Base-by-base conservation (phyloP, 441 rosid species). In the Euphorbia corollata region DNA sequence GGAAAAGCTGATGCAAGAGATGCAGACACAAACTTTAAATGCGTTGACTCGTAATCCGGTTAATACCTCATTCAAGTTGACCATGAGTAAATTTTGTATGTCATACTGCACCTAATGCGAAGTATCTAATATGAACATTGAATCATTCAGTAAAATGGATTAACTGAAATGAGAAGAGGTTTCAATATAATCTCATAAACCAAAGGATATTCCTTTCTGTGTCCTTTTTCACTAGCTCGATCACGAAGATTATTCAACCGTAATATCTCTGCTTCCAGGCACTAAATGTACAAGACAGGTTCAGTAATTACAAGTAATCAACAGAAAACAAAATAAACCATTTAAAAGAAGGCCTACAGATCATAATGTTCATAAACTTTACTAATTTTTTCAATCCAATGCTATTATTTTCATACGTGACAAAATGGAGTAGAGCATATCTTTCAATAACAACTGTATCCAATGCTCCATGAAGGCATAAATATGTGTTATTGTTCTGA, bases 181-280 rank as follows among this genome's bases (percentile, higher is more conserved):
- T 50, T 61, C 53, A 61, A 11, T 63, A 41, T 30, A 78, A 71
- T 62, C 22, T 68, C 66, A 68, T 78, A 68, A 20, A 84, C 59
- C 70, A 82, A 81, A 96, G 99, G 98, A 92, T 96, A 92, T 92
- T 90, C 92, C 71, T 87, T 85, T 70, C 76, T 61, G 8, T 69
- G 92, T 65, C 94, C 93, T 72, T 83, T 90, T 81, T 92, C 98
- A 74, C 84, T 92, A 69, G 99, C 98, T 80, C 80, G 91, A 79
- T 95, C 98, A 69, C 86, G 83, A 68, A 92, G 97, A 81, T 87
- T 86, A 63, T 68, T 81, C 65, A 84, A 80, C 83, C 82, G 84
- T 73, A 77, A 69, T 66, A 83, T 83, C 84, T 95, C 96, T 63
- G 87, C 78, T 74, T 86, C 93, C 79, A 92, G 79, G 77, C 81